These are phyloP conservation scores for Paramecium caudatum DNA, from an alignment of 73 alveolate genomes.

Conservation along the genomic window DNA sequence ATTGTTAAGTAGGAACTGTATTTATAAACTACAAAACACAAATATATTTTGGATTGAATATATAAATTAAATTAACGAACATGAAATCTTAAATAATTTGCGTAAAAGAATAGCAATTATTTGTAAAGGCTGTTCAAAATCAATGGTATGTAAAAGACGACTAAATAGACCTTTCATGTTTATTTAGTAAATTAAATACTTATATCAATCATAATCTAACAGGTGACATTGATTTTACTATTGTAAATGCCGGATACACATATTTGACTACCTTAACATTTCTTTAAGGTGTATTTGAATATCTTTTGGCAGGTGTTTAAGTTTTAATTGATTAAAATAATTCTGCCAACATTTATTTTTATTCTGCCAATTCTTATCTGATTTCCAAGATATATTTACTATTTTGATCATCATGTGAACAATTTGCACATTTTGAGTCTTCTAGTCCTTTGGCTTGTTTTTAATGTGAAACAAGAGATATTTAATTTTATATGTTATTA, in stretches of 20 bases:
- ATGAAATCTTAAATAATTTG: constrained; percentile 18
- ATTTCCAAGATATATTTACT: constrained; percentile 22
- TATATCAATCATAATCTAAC: background rate
- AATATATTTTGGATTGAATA: constrained; percentile 27
- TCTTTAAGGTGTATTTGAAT: constrained; percentile 20
- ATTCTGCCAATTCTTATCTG: constrained; percentile 34
- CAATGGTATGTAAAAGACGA: constrained; percentile 26
- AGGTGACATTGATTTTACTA: constrained; percentile 22
- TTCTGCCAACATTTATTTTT: constrained; percentile 24
- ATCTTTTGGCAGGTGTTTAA: background rate
- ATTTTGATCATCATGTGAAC: constrained; percentile 22
- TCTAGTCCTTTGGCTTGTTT: background rate
- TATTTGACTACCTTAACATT: background rate
- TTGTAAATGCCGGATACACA: constrained; percentile 28
- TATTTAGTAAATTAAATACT: constrained; percentile 12
- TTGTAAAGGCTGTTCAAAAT: constrained; percentile 13
- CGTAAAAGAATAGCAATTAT: background rate
- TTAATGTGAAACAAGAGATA: background rate
- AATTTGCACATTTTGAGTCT: constrained; percentile 3
- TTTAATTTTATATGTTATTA: background rate
- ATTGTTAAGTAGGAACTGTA: background rate
- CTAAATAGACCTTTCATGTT: background rate
- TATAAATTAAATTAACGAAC: constrained; percentile 1
- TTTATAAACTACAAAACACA: constrained; percentile 31
- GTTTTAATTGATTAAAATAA: background rate